Percentiles rank a stretch among this genome's conserved stretches.
phyloP scores from a whole-genome alignment of 345 rosid genomes.

The Corchorus capsularis region DNA sequence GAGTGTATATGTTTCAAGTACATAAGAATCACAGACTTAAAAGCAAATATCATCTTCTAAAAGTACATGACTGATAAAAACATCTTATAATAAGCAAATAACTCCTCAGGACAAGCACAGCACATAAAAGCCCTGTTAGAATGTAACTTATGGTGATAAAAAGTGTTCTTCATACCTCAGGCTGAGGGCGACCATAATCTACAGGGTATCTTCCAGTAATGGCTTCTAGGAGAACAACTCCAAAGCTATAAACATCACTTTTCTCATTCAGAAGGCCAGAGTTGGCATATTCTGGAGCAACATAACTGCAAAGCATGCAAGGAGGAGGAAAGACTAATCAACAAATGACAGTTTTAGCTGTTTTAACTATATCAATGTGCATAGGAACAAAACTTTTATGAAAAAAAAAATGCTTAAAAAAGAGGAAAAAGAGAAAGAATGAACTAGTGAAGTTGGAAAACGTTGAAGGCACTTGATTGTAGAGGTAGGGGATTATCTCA shows the following conservation, averaged over 20 bases:
- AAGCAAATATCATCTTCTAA: neutral
- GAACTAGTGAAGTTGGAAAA: neutral
- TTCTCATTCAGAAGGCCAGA: slow-evolving; percentile 91
- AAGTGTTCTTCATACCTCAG: slow-evolving; percentile 59
- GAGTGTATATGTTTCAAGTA: neutral
- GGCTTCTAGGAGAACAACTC: slow-evolving; percentile 91
- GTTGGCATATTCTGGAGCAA: slow-evolving; percentile 96
- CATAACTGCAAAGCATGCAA: slow-evolving; percentile 56
- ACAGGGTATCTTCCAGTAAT: slow-evolving; percentile 98
- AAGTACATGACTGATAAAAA: slow-evolving; percentile 11
- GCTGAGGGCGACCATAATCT: slow-evolving; percentile 81
- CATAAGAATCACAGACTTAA: neutral
- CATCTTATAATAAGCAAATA: neutral
- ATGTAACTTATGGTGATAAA: slow-evolving; percentile 12
- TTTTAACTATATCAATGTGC: slow-evolving; percentile 8
- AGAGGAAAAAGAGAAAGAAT: neutral
- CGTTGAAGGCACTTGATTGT: slow-evolving; percentile 9
- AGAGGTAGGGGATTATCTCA: slow-evolving; percentile 39
- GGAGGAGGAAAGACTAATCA: slow-evolving; percentile 8
- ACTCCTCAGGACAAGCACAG: slow-evolving; percentile 4
- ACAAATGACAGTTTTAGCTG: slow-evolving; percentile 2
- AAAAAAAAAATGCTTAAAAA: neutral
- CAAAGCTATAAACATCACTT: slow-evolving; percentile 97
- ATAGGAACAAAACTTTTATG: neutral
- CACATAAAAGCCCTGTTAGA: neutral